A percentile compares a stretch with the other conserved stretches of the same genome.
Evolutionary conservation across 805 yeast genomes (phyloP).

Genomic region (Groenewaldozyma salmanticensis): DNA sequence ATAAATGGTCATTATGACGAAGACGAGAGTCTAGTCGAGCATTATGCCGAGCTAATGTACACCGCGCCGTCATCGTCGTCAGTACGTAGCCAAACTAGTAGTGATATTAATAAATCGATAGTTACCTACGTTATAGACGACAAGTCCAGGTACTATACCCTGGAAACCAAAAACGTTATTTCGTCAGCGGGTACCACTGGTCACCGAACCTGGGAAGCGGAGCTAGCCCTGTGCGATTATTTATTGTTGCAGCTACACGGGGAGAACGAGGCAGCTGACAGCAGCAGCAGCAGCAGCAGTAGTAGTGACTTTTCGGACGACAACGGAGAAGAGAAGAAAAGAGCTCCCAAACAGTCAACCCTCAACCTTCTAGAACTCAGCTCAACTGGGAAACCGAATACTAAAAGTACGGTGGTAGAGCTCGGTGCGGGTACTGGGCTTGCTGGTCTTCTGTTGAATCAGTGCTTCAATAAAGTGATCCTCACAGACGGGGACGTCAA

Average conservation of each 20-base stretch:
- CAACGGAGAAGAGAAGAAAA: no score
- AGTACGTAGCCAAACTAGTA: no score
- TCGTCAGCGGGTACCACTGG: constrained; percentile 68
- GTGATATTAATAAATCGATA: not conserved
- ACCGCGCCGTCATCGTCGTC: no score
- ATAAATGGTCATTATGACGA: no score
- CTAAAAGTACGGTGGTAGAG: constrained; percentile 39
- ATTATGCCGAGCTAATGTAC: no score
- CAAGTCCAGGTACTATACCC: not conserved
- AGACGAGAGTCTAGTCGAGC: no score
- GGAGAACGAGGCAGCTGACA: not conserved
- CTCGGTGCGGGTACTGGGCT: constrained; percentile 89
- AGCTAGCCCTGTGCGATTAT: constrained; percentile 52
- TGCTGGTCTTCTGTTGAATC: constrained; percentile 39
- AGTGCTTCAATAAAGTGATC: constrained; percentile 25
- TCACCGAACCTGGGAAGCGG: constrained; percentile 89
- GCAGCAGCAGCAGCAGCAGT: not conserved
- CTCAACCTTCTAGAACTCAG: no score
- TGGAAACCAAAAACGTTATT: constrained; percentile 13
- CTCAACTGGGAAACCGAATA: no score
- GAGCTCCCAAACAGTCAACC: no score
- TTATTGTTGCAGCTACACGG: constrained; percentile 21
- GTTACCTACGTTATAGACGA: constrained; percentile 1
- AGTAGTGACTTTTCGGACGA: no score
- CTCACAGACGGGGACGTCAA: constrained; percentile 63